Base-by-base conservation (phyloP, 2,329 filamentous ascomycete genomes). In the Domatiomyces globalis region DNA sequence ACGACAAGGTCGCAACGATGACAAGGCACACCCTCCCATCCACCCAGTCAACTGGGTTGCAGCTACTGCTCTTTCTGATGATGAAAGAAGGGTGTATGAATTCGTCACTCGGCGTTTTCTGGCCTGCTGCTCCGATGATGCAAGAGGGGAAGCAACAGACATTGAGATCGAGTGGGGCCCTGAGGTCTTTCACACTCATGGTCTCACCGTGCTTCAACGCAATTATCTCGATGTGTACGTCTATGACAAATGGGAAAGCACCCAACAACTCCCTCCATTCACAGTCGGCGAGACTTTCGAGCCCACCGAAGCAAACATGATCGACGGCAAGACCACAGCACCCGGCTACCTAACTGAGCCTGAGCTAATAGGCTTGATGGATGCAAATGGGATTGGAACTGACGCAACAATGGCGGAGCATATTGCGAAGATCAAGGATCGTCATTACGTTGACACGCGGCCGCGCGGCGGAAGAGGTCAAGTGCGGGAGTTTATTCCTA, bases 341-440 rank as follows among this genome's bases (percentile, higher is more conserved):
- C 92, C 92, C 0, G 79, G 77, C 19, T 95, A 94, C 64, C 75
- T 98, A 27, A 96, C 92, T 0, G 92, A 98, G 65, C 89, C 92
- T 0, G 92, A 98, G 65, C 74, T 98, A 22, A 95, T 98, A 63
- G 85, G 84, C 2, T 77, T 98, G 9, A 98, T 98, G 92, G 92
- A 98, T 69, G 89, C 87, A 45, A 98, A 98, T 64, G 92, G 92
- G 1, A 98, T 98, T 57, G 92, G 92, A 10, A 98, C 92, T 8
- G 92, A 98, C 70, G 92, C 92, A 5, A 98, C 92, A 1, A 98
- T 98, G 92, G 92, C 92, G 0, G 92, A 98, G 62, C 92, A 98
- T 64, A 98, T 98, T 62, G 81, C 86, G 53, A 98, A 90, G 68
- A 94, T 98, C 61, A 88, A 96, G 67, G 80, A 89, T 53, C 76